A percentile compares a stretch with the other conserved stretches of the same genome.
Evolutionary conservation across 768 basidiomycete species (phyloP).

Genomic region (Tephrocybe sp.): DNA sequence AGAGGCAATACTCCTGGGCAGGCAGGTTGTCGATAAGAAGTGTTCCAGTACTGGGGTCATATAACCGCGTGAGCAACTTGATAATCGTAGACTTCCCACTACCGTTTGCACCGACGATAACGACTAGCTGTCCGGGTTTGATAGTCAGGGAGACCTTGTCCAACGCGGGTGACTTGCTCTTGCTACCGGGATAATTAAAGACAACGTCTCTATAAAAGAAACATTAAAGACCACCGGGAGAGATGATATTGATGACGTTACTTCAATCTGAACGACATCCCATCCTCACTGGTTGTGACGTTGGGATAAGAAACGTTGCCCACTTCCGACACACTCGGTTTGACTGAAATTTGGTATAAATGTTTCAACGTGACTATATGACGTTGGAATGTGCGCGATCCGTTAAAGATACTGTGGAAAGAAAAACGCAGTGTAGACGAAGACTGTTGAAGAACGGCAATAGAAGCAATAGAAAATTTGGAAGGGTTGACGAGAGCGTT

Average conservation of each 20-base stretch:
- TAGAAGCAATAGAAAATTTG: constrained; percentile 35
- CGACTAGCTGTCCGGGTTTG: constrained; percentile 46
- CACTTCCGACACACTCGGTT: constrained; percentile 24
- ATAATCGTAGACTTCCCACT: constrained; percentile 55
- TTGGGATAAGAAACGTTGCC: constrained; percentile 27
- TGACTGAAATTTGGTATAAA: constrained; percentile 27
- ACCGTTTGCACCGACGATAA: constrained; percentile 61
- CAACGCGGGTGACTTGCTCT: constrained; percentile 33
- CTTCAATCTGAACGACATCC: constrained; percentile 31
- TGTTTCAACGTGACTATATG: constrained; percentile 28
- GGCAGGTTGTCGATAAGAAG: constrained; percentile 44
- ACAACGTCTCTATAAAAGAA: constrained; percentile 40
- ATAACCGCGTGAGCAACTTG: constrained; percentile 49
- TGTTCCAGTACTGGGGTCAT: constrained; percentile 43
- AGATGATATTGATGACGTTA: constrained; percentile 3
- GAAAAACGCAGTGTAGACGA: constrained; percentile 28
- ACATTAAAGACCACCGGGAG: neutral
- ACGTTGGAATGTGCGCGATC: constrained; percentile 20
- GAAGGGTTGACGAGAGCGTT: constrained; percentile 30
- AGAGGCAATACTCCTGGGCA: constrained; percentile 34
- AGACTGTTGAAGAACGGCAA: constrained; percentile 41
- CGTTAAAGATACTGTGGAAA: constrained; percentile 18
- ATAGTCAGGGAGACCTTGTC: constrained; percentile 43
- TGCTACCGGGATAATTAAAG: constrained; percentile 52
- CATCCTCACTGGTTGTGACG: constrained; percentile 13